A percentile compares a stretch with the other conserved stretches of the same genome.
These are phyloP conservation scores for Solanum gandarillasii DNA, from an alignment of 257 asterid species.

Conservation along the genomic window DNA sequence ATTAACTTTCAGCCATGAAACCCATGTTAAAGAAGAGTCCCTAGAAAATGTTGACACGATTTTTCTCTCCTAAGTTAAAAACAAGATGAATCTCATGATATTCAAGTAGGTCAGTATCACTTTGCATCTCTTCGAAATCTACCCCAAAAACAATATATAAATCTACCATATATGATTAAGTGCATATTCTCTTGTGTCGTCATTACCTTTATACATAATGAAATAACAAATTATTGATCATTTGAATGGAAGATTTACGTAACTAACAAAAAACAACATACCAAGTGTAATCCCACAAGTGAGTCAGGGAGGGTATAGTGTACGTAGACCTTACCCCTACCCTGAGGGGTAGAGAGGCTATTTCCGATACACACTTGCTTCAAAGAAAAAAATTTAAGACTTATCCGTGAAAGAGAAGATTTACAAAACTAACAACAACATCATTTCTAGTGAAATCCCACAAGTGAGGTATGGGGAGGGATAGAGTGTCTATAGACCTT, in stretches of 20 bases:
- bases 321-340: background rate
- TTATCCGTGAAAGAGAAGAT: too few species aligned
- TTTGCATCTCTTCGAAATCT: background rate
- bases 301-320: too few species aligned
- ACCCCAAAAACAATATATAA: background rate
- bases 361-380: background rate
- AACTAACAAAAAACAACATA: background rate
- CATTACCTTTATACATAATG: background rate
- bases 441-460: background rate
- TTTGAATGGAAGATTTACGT: background rate
- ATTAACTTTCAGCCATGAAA: background rate
- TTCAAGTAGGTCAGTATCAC: background rate
- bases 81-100: background rate
- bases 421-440: background rate
- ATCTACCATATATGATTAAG: background rate
- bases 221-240: background rate
- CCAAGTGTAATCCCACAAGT: background rate
- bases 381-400: background rate
- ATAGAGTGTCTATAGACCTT: background rate
- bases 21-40: background rate
- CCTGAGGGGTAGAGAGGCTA: background rate
- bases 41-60: background rate
- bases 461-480: background rate
- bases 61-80: background rate
- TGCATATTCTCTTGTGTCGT: background rate